Evolutionary conservation across 805 yeast genomes (phyloP), one percentile per base, ranked within the genome.

Genomic region (Schwanniomyces pseudopolymorphus): DNA sequence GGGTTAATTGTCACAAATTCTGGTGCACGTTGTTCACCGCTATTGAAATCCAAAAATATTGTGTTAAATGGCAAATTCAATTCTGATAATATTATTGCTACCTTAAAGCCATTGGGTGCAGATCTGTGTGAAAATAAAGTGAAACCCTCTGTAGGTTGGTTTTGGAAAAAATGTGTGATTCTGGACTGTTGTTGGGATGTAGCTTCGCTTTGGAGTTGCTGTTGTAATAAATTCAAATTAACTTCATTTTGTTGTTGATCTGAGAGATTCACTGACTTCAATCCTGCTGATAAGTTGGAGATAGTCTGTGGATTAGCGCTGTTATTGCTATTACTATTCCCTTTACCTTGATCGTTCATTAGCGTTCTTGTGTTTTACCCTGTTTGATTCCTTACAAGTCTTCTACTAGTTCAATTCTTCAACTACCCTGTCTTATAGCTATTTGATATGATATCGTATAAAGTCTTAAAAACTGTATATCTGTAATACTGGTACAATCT

Each of bases 91-190:
- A 89, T 85, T 39, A 91, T 89, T 22, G 97, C 96, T 13, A 92
- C 96, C 67, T 94, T 92, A 75, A 89, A 91, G 1, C 97, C 97
- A 66, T 91, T 91, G 22, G 97, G 97, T 1, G 97, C 97, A 3
- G 92, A 85, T 55, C 95, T 58, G 60, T 85, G 82, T 67, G 96
- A 58, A 80, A 87, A 89, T 40, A 91, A 73, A 1, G 96, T 89
- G 64, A 80, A 88, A 1, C 97, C 97, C 52, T 84, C 86, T 16
- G 77, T 66, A 9, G 96, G 96, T 54, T 84, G 86, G 58, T 84
- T 83, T 53, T 79, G 81, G 61, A 89, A 85, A 63, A 88, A 89
- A 51, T 79, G 75, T 24, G 85, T 76, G 43, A 89, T 79, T 51
- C 95, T 71, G 19, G 85, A 73, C 54, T 66, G 67, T 58, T 67